Conservation (phyloP, 305 asterid genomes). For the Solanum hybrid region DNA sequence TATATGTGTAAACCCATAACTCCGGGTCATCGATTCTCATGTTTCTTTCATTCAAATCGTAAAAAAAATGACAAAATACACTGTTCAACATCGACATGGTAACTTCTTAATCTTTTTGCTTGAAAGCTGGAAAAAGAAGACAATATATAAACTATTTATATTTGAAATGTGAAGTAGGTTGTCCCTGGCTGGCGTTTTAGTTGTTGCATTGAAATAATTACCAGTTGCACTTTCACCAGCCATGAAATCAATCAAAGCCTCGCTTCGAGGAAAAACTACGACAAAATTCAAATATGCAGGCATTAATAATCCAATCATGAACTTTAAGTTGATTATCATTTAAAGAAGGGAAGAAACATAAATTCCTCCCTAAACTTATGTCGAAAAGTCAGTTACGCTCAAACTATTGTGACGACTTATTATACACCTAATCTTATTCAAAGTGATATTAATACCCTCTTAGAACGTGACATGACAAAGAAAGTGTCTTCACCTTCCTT, state of each 20-base stretch:
- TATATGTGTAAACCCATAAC: neutral
- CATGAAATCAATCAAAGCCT: neutral
- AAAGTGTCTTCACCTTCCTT: too few relatives aligned
- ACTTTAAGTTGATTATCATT: neutral
- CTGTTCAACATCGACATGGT: neutral
- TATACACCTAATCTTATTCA: too few relatives aligned
- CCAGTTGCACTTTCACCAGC: neutral
- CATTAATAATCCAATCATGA: neutral
- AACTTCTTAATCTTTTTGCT: too few relatives aligned
- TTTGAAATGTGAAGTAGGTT: neutral
- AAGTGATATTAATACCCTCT: too few relatives aligned
- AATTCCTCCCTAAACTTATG: too few relatives aligned
- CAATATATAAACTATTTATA: neutral
- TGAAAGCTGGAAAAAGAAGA: neutral
- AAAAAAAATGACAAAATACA: neutral
- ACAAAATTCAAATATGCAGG: too few relatives aligned
- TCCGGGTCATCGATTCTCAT: neutral
- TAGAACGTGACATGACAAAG: too few relatives aligned
- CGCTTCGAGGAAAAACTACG: neutral
- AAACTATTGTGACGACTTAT: too few relatives aligned
- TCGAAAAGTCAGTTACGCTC: too few relatives aligned
- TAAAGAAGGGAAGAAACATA: too few relatives aligned
- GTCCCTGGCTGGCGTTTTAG: too few relatives aligned
- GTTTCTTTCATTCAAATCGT: neutral
- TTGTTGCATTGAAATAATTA: neutral